Base-by-base conservation (phyloP, 129 eudicot genomes). In the Escallonia herrerae region DNA sequence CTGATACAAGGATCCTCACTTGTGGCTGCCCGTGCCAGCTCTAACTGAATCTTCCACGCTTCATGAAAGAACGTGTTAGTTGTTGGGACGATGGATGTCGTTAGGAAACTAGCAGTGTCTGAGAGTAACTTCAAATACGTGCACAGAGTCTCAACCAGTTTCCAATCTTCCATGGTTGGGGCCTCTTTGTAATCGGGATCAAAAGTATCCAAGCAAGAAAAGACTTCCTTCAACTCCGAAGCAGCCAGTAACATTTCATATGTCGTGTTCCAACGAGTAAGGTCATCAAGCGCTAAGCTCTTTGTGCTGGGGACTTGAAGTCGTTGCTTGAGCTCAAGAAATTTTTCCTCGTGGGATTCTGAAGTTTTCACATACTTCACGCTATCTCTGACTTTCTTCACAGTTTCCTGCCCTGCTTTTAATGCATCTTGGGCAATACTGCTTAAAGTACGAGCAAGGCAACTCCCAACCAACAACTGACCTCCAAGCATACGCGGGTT, bases 21-120 rank as follows among this genome's bases (percentile, higher is more conserved):
- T 8, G 84, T 62, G 49, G 83, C 74, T 4, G 86, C 94, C 13
- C 96, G 87, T 1, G 93, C 82, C 3, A 93, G 79, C 72, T 89
- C 99, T 68, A 93, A 69, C 72, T 89, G 99, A 68, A 93, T 78
- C 77, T 93, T 93, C 99, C 96, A 93, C 2, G 83, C 96, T 79
- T 93, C 99, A n/a, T 93, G 96, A 77, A 88, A 93, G 73, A 86
- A 93, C 2, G 79, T 81, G 72, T 93, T 80, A 4, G 96, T 79
- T 1, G 99, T 86, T 3, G 83, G 91, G 14, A 77, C 56, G n/a
- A 61, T 55, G 15, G 84, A 47, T 11, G 83, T 60, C 37, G 80
- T 80, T 46, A 93, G 79, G 64, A 86, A 66, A 67, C 54, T 81
- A 1, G 96, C 93, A 0, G 95, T 89, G 64, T 86, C 86, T 15